Conservation (phyloP, 192 early-diverging fungal genomes). For the Linnemannia exigua region DNA sequence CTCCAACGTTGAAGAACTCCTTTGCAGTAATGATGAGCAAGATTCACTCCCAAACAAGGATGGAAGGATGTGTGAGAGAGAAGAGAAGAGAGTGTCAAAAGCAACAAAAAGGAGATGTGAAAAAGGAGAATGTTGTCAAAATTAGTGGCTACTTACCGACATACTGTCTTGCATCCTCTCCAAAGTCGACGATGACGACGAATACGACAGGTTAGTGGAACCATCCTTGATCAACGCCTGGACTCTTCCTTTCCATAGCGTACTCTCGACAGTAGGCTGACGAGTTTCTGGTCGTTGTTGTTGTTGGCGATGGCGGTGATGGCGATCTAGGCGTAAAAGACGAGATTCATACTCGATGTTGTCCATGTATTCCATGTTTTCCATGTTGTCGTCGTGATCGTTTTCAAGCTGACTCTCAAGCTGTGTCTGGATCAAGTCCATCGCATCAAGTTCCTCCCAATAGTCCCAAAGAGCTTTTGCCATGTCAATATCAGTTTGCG, state of each 20-base stretch:
- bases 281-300: too few relatives aligned
- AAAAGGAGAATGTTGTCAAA: background rate
- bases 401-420: constrained; percentile 9
- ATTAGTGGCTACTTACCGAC: constrained; percentile 11
- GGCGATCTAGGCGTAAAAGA: background rate
- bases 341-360: background rate
- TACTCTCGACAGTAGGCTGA: background rate
- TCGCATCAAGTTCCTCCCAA: constrained; percentile 19
- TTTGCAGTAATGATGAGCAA: too few relatives aligned
- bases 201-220: background rate
- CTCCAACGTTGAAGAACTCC: background rate
- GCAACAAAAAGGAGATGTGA: background rate
- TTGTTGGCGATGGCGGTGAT: background rate
- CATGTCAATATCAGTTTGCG: constrained; percentile 9
- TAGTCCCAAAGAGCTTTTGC: constrained; percentile 26
- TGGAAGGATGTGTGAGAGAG: background rate
- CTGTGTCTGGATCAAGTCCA: constrained; percentile 16
- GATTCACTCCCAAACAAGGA: background rate
- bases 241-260: constrained; percentile 1
- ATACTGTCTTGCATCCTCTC: constrained; percentile 6
- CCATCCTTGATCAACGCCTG: too few relatives aligned
- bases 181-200: background rate
- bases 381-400: background rate
- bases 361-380: background rate
- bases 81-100: background rate